Base-by-base conservation (phyloP, 2,329 filamentous ascomycete species). In the Stagonosporopsis cucurbitacearum region DNA sequence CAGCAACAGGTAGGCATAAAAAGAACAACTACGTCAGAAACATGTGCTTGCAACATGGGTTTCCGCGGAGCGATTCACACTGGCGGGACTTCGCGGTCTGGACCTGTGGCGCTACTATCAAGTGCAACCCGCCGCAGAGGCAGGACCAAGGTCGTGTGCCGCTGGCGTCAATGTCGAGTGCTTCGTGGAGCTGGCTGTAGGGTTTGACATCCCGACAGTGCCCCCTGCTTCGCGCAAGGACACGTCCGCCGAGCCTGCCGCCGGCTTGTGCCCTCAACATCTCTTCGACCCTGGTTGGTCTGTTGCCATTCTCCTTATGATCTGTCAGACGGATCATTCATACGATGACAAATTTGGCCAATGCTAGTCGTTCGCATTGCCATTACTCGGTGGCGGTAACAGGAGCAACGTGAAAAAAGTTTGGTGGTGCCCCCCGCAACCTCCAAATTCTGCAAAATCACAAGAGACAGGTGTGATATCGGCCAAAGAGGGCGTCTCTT, bases 321-420 rank as follows among this genome's bases (percentile, higher is more conserved):
- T 36, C 15, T 41, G 46, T n/a, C 46, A 12, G 8, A 47, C 44
- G 20, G 25, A 12, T 46, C 46, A 19, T 28, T 26, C 25, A 42
- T 49, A 39, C n/a, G 46, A 50, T 56, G 46, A 47, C 47, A 46
- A 47, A 50, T 46, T n/a, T 26, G 15, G 15, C 30, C 30, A 32
- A 36, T 47, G 20, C 41, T 46, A 43, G 41, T 11, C 30, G 30
- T 13, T 45, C 35, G 39, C 35, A 13, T 28, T 47, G 36, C 23
- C 47, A 37, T 17, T 37, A 25, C 6, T 23, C 19, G 17, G 39
- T 30, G 23, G 35, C 36, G 41, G 17, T 19, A 20, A 23, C 23
- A 30, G 28, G 26, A n/a, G 30, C 41, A 26, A 9, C 17, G 25
- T 20, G 19, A 40, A 25, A 50, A 50, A 23, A 33, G 33, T 35